Evolutionary conservation across 2,329 filamentous ascomycete species (phyloP).

Genomic region (Xylaria sp.): DNA sequence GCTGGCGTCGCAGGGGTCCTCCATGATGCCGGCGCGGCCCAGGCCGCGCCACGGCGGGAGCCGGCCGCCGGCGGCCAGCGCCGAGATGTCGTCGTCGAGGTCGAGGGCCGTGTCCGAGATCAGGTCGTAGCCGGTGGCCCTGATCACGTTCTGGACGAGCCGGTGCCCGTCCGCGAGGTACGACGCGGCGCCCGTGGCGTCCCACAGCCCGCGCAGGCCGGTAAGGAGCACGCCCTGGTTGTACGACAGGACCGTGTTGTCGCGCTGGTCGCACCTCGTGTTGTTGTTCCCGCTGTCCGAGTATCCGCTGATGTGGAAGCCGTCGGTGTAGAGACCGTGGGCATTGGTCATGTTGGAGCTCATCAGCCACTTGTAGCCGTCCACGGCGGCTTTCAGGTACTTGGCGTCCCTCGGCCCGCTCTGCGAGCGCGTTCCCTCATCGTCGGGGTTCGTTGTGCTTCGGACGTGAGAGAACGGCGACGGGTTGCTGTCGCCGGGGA

Average conservation of each 20-base stretch:
- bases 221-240: conserved; percentile 92
- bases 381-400: conserved; percentile 73
- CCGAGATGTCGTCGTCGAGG: conserved; percentile 42
- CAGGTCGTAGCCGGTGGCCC: conserved; percentile 75
- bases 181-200: conserved; percentile 69
- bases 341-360: conserved; percentile 78
- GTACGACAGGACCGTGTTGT: conserved; percentile 93
- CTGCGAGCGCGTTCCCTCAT: conserved; percentile 40
- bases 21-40: conserved; percentile 77
- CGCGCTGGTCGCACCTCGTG: conserved; percentile 74
- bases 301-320: conserved; percentile 80
- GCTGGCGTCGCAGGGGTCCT: conserved; percentile 78
- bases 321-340: conserved; percentile 78
- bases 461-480: conserved; percentile 61
- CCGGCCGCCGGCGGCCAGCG: conserved; percentile 37
- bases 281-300: conserved; percentile 63
- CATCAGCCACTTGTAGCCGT: conserved; percentile 80
- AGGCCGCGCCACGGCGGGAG: conserved; percentile 70
- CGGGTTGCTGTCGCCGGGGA: conserved; percentile 76
- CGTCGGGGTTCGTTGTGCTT: conserved; percentile 16
- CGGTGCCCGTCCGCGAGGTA: conserved; percentile 80
- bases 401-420: conserved; percentile 54
- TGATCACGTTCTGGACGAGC: conserved; percentile 74
- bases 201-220: conserved; percentile 78
- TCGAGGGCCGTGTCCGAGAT: conserved; percentile 43